phyloP scores from a whole-genome alignment of 192 early-diverging fungal genomes.

The Diversispora epigaea region DNA sequence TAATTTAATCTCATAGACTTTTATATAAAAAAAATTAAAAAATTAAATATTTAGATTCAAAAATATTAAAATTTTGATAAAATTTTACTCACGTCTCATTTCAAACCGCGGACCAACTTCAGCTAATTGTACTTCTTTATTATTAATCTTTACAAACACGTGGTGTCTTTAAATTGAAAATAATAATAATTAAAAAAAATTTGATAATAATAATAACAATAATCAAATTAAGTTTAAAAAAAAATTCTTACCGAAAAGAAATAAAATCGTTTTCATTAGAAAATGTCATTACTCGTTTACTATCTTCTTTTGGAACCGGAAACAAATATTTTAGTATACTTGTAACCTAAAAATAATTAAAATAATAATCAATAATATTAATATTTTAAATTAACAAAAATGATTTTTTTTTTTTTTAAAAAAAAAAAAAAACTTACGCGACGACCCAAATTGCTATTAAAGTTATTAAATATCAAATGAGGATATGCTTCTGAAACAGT shows the following conservation, averaged over 20 bases:
- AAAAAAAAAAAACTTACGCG: constrained; percentile 49
- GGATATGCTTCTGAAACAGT: constrained; percentile 97
- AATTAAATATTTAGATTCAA: neutral
- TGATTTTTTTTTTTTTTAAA: neutral
- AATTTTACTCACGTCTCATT: constrained; percentile 72
- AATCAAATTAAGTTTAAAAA: neutral
- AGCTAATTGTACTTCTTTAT: constrained; percentile 88
- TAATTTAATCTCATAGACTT: constrained; percentile 92
- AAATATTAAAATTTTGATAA: constrained; percentile 12
- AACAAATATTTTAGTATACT: constrained; percentile 96
- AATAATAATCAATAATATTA: neutral
- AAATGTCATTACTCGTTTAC: constrained; percentile 97
- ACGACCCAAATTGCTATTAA: constrained; percentile 81
- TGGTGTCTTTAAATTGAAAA: constrained; percentile 73
- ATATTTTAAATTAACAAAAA: constrained; percentile 1
- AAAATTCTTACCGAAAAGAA: constrained; percentile 68
- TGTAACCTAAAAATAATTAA: constrained; percentile 50
- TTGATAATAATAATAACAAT: neutral
- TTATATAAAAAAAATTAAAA: constrained; percentile 5
- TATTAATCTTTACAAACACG: constrained; percentile 86
- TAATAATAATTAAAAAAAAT: neutral
- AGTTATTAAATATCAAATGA: constrained; percentile 95
- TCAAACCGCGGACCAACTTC: constrained; percentile 99
- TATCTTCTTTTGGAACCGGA: constrained; percentile 95
- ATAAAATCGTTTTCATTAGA: constrained; percentile 95